These are phyloP conservation scores for Aspergillus sp. DNA, from an alignment of 2,329 filamentous ascomycete species.

Conservation along the genomic window DNA sequence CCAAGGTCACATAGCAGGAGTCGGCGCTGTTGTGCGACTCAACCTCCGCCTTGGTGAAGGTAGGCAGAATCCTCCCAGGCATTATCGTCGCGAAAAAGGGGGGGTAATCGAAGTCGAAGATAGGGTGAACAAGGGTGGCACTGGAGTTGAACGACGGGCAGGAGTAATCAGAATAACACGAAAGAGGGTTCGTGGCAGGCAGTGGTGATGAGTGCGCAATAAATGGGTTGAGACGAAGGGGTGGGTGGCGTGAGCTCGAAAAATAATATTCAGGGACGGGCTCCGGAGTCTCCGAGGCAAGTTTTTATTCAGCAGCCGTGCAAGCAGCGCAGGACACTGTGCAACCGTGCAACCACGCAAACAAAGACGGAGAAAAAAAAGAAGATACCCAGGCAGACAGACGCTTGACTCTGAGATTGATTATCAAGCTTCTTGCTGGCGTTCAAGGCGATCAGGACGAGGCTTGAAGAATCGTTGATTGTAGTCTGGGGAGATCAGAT, in stretches of 20 bases:
- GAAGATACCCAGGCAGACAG: not conserved
- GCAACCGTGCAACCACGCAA: not conserved
- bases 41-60: conserved; percentile 77
- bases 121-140: not conserved
- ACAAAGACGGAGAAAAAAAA: not conserved
- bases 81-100: conserved; percentile 50
- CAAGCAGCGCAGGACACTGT: not conserved
- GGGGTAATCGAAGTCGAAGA: conserved; percentile 1
- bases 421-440: not conserved
- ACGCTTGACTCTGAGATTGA: not conserved
- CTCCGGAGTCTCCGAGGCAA: conserved; percentile 21
- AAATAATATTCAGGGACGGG: conserved; percentile 19
- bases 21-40: conserved; percentile 73
- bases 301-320: conserved; percentile 10
- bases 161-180: conserved; percentile 7
- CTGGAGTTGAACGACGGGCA: conserved; percentile 2
- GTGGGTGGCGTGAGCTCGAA: conserved; percentile 25
- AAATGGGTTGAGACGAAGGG: conserved; percentile 14
- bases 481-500: conserved; percentile 4
- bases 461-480: not conserved
- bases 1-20: conserved; percentile 91
- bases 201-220: conserved; percentile 13
- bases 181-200: conserved; percentile 10
- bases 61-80: conserved; percentile 79
- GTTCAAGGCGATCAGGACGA: not conserved